Evolutionary conservation across 495 filamentous ascomycete genomes (phyloP).

Genomic region (Penicillium canariense): DNA sequence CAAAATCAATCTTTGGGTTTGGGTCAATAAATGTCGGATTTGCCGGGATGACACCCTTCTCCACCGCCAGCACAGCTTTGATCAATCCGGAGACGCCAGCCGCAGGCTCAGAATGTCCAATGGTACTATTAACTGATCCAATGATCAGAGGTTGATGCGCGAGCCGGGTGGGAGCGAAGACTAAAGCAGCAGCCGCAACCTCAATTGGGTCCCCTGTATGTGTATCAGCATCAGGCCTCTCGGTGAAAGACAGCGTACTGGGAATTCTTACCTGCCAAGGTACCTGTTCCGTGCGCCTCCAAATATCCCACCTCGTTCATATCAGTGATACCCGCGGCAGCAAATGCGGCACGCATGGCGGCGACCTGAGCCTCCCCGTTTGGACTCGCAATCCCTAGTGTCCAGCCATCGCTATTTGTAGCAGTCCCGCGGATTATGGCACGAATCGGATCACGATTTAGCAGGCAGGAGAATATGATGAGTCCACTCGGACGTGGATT

Average conservation of each 20-base stretch:
- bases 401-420: constrained; percentile 44
- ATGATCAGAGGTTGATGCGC: not conserved
- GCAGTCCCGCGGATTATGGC: constrained; percentile 40
- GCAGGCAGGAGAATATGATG: too few species aligned
- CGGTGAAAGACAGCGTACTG: too few species aligned
- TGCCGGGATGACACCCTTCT: constrained; percentile 42
- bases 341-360: constrained; percentile 26
- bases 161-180: not conserved
- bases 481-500: too few species aligned
- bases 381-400: constrained; percentile 26
- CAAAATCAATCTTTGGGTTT: too few species aligned
- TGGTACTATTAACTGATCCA: not conserved
- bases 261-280: too few species aligned
- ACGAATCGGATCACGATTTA: constrained; percentile 38
- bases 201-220: constrained; percentile 9
- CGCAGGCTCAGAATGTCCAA: constrained; percentile 39
- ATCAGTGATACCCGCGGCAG: constrained; percentile 23
- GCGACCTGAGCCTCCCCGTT: constrained; percentile 21
- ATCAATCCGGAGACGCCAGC: constrained; percentile 45
- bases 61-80: constrained; percentile 42
- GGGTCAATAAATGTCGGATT: constrained; percentile 11
- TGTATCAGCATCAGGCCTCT: too few species aligned
- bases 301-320: not conserved
- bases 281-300: constrained; percentile 10
- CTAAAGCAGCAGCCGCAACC: not conserved